Percentiles rank a stretch among this genome's conserved stretches.
Conservation (phyloP, 805 yeast genomes). For the Starmerella stellata region DNA sequence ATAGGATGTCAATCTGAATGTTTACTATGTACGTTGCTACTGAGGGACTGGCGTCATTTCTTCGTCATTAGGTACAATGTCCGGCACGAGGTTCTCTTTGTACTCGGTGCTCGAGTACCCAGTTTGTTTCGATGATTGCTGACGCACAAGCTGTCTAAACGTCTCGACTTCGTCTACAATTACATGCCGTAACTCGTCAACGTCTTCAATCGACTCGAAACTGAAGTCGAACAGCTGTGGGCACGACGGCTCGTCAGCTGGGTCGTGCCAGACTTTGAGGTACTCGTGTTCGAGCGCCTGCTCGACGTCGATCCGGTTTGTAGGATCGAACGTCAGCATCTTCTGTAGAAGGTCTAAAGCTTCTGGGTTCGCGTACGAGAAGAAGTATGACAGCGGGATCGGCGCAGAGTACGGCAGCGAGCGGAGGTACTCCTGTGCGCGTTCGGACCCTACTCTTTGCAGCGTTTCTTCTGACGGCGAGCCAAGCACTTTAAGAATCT, state of each 20-base stretch:
- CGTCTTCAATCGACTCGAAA: slow-evolving; percentile 68
- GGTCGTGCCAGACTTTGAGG: slow-evolving; percentile 75
- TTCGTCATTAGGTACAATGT: neutral
- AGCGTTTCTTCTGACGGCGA: slow-evolving; percentile 66
- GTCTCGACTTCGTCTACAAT: slow-evolving; percentile 56
- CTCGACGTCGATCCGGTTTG: slow-evolving; percentile 61
- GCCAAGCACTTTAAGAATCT: slow-evolving; percentile 71
- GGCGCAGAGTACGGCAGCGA: slow-evolving; percentile 56
- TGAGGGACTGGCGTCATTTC: neutral
- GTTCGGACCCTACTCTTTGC: slow-evolving; percentile 45
- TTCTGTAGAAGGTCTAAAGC: slow-evolving; percentile 52
- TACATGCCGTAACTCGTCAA: slow-evolving; percentile 59
- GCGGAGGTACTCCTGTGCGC: slow-evolving; percentile 78
- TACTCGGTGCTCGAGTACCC: neutral
- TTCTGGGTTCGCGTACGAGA: slow-evolving; percentile 40
- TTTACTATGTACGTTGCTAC: too few relatives aligned
- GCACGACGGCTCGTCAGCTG: slow-evolving; percentile 79
- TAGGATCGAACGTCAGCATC: slow-evolving; percentile 68
- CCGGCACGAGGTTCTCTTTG: neutral
- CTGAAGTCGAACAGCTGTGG: slow-evolving; percentile 77
- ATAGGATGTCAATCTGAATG: too few relatives aligned
- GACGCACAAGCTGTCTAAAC: slow-evolving; percentile 17
- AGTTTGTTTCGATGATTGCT: slow-evolving; percentile 5
- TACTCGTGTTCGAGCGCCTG: slow-evolving; percentile 80
- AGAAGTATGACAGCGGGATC: slow-evolving; percentile 34